A percentile compares a stretch with the other conserved stretches of the same genome.
Evolutionary conservation across 2,329 filamentous ascomycete genomes (phyloP).

Genomic region (Phaeosphaeriaceae sp.): DNA sequence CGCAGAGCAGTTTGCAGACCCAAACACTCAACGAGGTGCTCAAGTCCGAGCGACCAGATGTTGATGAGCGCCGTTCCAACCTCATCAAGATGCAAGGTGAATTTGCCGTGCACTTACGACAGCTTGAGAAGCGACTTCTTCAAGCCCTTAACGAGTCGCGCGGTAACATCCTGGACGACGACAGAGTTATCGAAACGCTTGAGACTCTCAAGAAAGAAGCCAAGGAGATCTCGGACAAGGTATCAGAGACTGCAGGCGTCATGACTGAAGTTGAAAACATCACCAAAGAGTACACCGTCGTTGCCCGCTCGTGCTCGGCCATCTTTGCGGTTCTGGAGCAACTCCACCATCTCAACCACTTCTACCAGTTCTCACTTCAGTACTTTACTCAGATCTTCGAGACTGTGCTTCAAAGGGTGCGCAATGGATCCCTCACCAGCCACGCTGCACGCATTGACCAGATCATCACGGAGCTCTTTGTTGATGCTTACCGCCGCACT

Average conservation of each 20-base stretch:
- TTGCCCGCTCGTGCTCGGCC: slow-evolving; percentile 93
- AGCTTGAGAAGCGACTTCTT: slow-evolving; percentile 90
- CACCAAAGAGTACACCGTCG: slow-evolving; percentile 90
- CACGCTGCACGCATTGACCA: slow-evolving; percentile 83
- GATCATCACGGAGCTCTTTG: slow-evolving; percentile 90
- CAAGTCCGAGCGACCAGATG: slow-evolving; percentile 95
- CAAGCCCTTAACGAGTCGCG: slow-evolving; percentile 97
- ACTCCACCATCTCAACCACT: slow-evolving; percentile 97
- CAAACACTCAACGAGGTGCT: slow-evolving; percentile 97
- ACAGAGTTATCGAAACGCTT: slow-evolving; percentile 96
- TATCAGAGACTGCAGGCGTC: slow-evolving; percentile 93
- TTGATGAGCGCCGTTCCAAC: slow-evolving; percentile 94
- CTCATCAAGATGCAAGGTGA: slow-evolving; percentile 98
- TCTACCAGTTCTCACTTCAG: slow-evolving; percentile 98
- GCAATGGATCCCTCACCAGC: slow-evolving; percentile 74
- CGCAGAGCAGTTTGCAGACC: slow-evolving; percentile 96
- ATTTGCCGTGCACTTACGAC: slow-evolving; percentile 96
- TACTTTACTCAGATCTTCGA: slow-evolving; percentile 99
- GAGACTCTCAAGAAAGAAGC: slow-evolving; percentile 98
- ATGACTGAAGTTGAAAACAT: slow-evolving; percentile 98
- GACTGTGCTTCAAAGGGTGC: slow-evolving; percentile 82
- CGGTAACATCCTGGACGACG: slow-evolving; percentile 97
- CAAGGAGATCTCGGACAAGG: slow-evolving; percentile 94
- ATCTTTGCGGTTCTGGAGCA: slow-evolving; percentile 97
- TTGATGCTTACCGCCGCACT: slow-evolving; percentile 92